Evolutionary conservation across 1,284 basidiomycete species (phyloP), one percentile per base, ranked within the genome.

Genomic region (Ustilago crameri): DNA sequence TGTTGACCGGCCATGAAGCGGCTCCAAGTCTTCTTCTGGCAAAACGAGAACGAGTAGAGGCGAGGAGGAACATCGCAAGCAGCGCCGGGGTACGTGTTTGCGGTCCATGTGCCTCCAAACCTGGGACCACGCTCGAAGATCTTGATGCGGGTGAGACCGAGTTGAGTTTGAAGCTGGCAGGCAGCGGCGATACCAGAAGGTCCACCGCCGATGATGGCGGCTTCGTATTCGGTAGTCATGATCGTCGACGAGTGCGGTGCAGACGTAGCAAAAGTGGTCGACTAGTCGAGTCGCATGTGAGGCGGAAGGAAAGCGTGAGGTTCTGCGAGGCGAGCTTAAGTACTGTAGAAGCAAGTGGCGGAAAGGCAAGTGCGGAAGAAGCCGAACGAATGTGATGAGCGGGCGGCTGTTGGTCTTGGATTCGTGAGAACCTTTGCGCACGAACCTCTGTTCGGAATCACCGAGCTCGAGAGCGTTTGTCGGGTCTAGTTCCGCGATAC

Each of bases 1-100:
- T 48, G 34, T 37, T 74, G 67, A 5, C 32, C 37, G 10, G 67
- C 55, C 51, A 64, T 55, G 22, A 65, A 62, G 10, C 59, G 46
- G 5, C 51, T 41, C 66, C 65, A 69, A 3, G 30, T 38, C 41
- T 63, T 64, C 49, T 57, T 61, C 47, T 69, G 71, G 41, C 66
- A 43, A 43, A 59, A 69, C 8, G 51, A 68, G 34, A 64, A 48
- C n/a, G 70, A 74, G 56, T 79, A 79, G 32, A 79, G 74, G 5
- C 74, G 51, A 4, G 69, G 58, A 0, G 77, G 77, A 5, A 79
- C 44, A 37, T 77, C 76, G 48, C 73, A 75, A 2, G 55, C 75
- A 15, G 62, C 61, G 1, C 69, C 73, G 0, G 77, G 64, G 46
- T 79, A 79, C 15, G 34, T 44, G 49, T 79, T 79, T 52, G 48